phyloP scores from a whole-genome alignment of 352 stramenopile genomes.

The Thalassiosira pacifica region DNA sequence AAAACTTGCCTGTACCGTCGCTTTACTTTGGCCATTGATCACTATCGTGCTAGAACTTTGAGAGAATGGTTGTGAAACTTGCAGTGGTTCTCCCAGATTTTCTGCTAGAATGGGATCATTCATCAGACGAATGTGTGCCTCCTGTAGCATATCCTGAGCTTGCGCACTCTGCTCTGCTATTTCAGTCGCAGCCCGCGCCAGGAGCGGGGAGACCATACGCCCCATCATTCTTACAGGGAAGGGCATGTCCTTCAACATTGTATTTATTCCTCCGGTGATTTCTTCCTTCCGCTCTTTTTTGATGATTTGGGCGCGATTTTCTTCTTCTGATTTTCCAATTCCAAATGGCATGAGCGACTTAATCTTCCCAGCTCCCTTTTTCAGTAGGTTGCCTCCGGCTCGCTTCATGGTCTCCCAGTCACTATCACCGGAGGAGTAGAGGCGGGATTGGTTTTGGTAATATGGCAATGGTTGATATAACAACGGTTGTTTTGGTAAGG shows the following conservation, averaged over 20 bases:
- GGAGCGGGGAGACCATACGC: constrained; percentile 64
- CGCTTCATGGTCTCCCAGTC: constrained; percentile 55
- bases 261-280: constrained; percentile 66
- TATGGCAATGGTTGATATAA: background rate
- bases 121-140: constrained; percentile 52
- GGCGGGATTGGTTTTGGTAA: constrained; percentile 29
- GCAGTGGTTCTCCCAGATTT: constrained; percentile 52
- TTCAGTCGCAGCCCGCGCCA: constrained; percentile 64
- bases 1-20: constrained; percentile 55
- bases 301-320: constrained; percentile 52
- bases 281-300: constrained; percentile 62
- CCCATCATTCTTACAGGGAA: constrained; percentile 74
- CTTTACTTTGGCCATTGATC: constrained; percentile 51
- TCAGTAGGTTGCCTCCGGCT: constrained; percentile 47
- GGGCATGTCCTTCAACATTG: constrained; percentile 75
- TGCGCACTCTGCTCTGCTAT: constrained; percentile 70
- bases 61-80: constrained; percentile 59
- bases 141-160: constrained; percentile 68
- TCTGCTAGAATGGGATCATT: constrained; percentile 47
- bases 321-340: constrained; percentile 47
- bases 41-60: constrained; percentile 54
- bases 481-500: background rate
- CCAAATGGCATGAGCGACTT: constrained; percentile 57
- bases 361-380: constrained; percentile 51
- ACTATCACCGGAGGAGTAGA: constrained; percentile 50